Evolutionary conservation across 441 rosid genomes (phyloP).

Genomic region (Erysimum cheiri): DNA sequence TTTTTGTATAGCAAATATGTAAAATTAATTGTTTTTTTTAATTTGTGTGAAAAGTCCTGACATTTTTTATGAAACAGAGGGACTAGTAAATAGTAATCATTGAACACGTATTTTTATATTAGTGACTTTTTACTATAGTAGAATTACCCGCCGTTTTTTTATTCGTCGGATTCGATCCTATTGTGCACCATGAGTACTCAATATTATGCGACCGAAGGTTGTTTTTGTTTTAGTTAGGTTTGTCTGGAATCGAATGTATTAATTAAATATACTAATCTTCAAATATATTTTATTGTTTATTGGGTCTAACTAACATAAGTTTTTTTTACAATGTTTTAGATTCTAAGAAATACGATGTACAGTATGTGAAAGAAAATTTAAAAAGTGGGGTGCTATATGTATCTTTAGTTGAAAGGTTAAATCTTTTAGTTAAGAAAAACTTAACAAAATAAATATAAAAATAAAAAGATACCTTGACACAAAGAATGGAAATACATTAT

Average conservation of each 20-base stretch:
- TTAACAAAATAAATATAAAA: background rate
- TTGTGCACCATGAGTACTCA: constrained; percentile 23
- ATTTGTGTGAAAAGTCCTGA: no score
- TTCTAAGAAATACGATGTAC: background rate
- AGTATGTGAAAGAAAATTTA: background rate
- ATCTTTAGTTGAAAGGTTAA: background rate
- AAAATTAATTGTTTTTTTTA: no score
- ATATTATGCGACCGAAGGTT: constrained; percentile 35
- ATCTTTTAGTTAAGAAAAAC: background rate
- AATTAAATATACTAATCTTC: constrained; percentile 2
- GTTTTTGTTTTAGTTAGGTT: constrained; percentile 17
- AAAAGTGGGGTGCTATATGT: background rate
- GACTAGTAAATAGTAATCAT: constrained; percentile 45
- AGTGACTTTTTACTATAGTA: constrained; percentile 21
- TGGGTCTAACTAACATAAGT: background rate
- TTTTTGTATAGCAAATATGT: no score
- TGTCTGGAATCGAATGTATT: constrained; percentile 8
- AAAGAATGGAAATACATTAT: constrained; percentile 14
- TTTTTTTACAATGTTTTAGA: background rate
- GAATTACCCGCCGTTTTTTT: constrained; percentile 27
- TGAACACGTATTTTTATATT: constrained; percentile 32
- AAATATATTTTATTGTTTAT: background rate
- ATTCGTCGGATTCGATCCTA: constrained; percentile 18
- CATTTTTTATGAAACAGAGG: no score
- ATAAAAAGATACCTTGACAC: background rate